Evolutionary conservation across 192 early-diverging fungal genomes (phyloP).

Genomic region (Coemansia sp.): DNA sequence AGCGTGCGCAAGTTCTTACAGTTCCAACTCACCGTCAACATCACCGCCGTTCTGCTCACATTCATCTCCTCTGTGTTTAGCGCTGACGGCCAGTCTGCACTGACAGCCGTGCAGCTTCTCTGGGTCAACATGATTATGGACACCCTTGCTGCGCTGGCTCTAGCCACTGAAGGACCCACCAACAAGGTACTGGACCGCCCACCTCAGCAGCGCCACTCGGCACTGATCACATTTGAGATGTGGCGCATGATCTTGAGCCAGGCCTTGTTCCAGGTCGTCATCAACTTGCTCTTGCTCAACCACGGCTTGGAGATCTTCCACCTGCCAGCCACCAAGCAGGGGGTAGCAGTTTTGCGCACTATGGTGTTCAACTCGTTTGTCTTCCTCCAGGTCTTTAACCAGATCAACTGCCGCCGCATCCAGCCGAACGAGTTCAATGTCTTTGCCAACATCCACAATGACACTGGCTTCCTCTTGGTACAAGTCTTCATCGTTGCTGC

Average conservation of each 20-base stretch:
- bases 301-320: slow-evolving; percentile 62
- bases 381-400: slow-evolving; percentile 86
- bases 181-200: slow-evolving; percentile 78
- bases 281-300: slow-evolving; percentile 73
- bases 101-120: slow-evolving; percentile 94
- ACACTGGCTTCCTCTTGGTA: slow-evolving; percentile 80
- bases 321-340: slow-evolving; percentile 47
- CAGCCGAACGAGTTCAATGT: slow-evolving; percentile 89
- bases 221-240: slow-evolving; percentile 89
- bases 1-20: slow-evolving; percentile 97
- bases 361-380: slow-evolving; percentile 94
- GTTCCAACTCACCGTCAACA: slow-evolving; percentile 99
- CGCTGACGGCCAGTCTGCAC: slow-evolving; percentile 66
- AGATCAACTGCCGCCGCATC: slow-evolving; percentile 83
- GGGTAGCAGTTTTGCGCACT: slow-evolving; percentile 63
- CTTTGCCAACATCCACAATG: slow-evolving; percentile 80
- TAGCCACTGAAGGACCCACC: slow-evolving; percentile 93
- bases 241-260: slow-evolving; percentile 96
- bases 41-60: slow-evolving; percentile 80
- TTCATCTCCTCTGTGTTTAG: slow-evolving; percentile 73
- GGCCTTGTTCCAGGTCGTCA: slow-evolving; percentile 81
- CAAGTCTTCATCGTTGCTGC: slow-evolving; percentile 67
- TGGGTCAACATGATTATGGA: slow-evolving; percentile 99
- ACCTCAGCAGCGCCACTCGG: slow-evolving; percentile 78
- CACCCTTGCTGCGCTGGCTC: slow-evolving; percentile 94